Base-by-base conservation (phyloP, 495 filamentous ascomycete species). In the Glonium stellatum region DNA sequence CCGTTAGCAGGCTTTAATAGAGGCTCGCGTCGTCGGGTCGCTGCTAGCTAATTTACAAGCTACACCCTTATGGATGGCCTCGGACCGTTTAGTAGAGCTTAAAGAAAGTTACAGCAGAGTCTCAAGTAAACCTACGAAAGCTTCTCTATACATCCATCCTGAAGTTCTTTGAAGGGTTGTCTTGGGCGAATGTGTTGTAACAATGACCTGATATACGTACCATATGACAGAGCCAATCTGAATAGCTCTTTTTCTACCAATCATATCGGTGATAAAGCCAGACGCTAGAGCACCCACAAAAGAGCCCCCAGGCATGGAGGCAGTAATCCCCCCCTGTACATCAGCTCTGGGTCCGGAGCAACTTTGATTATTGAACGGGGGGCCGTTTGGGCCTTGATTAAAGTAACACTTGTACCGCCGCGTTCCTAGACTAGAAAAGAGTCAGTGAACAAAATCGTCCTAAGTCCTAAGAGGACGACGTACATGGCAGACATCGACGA, bases 401-500 rank as follows among this genome's bases (percentile, higher is more conserved):
- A 73, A 75, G 61, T 75, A 73, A 64, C 71, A 75, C 15, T 54
- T 55, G 64, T 74, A 75, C 73, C 89, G 87, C 63, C 90, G 84
- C 8, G 70, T 76, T 52, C 69, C 71, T 21, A 78, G 67, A 61
- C 70, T 76, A 47, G 27, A 0, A 25, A 15, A 13, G 12, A 18
- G 19, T 34, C 53, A 47, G 58, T 59, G 19, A 42, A 27, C 31
- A 21, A 27, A n/a, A n/a, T 23, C 19, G 5, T 11, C 0, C 19
- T n/a, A 1, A 9, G 23, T 23, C 12, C 8, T n/a, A 25, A 37
- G 10, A 42, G 18, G 18, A 8, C 1, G 13, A 60, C 62, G 46
- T 60, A 71, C 71, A 89, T 88, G 52, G 87, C 88, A 18, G 81
- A 86, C 87, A 90, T 87, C n/a, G 86, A 89, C 58, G 80, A 80